Evolutionary conservation across 805 yeast genomes (phyloP).

Genomic region (Metschnikowia noctiluminum): DNA sequence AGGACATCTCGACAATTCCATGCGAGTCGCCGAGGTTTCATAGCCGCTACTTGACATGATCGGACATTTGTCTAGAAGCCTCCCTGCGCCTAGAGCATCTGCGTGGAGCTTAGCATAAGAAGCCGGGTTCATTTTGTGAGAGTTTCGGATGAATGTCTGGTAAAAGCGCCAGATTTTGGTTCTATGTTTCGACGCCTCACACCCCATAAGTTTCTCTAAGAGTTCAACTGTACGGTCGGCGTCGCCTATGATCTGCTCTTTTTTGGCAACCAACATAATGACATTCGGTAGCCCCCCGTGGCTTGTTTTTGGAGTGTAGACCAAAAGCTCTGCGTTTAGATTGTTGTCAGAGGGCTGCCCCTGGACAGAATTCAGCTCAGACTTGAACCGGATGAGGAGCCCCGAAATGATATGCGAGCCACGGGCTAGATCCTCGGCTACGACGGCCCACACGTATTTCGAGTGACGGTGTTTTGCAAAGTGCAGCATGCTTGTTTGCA

Average conservation of each 20-base stretch:
- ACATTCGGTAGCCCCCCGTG: background rate
- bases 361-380: conserved; percentile 4
- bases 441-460: conserved; percentile 23
- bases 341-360: background rate
- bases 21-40: conserved; percentile 22
- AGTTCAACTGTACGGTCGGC: conserved; percentile 14
- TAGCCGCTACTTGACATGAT: conserved; percentile 27
- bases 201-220: conserved; percentile 9
- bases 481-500: conserved; percentile 11
- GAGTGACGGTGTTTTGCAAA: conserved; percentile 8
- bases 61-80: conserved; percentile 16
- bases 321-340: background rate
- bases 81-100: conserved; percentile 17
- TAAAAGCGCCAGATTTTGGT: conserved; percentile 40
- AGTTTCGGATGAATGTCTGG: conserved; percentile 32
- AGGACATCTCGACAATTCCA: conserved; percentile 18
- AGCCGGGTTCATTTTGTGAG: conserved; percentile 25
- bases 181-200: conserved; percentile 1
- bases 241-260: conserved; percentile 14
- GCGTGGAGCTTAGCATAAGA: conserved; percentile 29
- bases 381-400: conserved; percentile 25
- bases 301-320: background rate
- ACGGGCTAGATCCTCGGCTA: conserved; percentile 31
- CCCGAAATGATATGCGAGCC: conserved; percentile 33
- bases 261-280: conserved; percentile 8